A percentile compares a stretch with the other conserved stretches of the same genome.
Evolutionary conservation across 345 rosid species (phyloP).

Genomic region (Brassica nigra): DNA sequence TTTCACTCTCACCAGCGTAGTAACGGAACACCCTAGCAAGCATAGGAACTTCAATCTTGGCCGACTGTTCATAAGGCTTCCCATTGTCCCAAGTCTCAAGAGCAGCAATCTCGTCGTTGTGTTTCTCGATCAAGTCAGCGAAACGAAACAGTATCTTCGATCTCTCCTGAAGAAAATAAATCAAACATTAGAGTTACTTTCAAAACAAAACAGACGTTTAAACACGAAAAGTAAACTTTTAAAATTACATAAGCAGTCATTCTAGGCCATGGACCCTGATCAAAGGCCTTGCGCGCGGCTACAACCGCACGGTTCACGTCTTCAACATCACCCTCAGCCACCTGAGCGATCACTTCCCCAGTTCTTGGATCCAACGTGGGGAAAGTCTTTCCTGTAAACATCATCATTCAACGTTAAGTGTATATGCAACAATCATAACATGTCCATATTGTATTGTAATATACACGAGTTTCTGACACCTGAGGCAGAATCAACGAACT

Average conservation of each 20-base stretch:
- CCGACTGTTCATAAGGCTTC: slow-evolving; percentile 81
- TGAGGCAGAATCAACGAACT: slow-evolving; percentile 81
- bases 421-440: not conserved
- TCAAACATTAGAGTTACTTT: not conserved
- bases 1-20: slow-evolving; percentile 72
- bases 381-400: slow-evolving; percentile 44
- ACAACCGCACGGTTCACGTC: slow-evolving; percentile 45
- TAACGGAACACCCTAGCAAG: slow-evolving; percentile 66
- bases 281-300: slow-evolving; percentile 46
- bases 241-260: slow-evolving; percentile 45
- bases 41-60: slow-evolving; percentile 78
- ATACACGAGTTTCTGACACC: slow-evolving; percentile 37
- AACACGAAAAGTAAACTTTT: not conserved
- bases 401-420: not conserved
- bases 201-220: not conserved
- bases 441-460: not conserved
- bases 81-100: slow-evolving; percentile 97
- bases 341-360: slow-evolving; percentile 45
- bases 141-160: slow-evolving; percentile 62
- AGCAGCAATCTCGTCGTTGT: slow-evolving; percentile 80
- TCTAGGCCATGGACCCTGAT: slow-evolving; percentile 49
- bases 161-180: slow-evolving; percentile 63
- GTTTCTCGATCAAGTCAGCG: slow-evolving; percentile 88
- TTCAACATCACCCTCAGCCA: slow-evolving; percentile 42
- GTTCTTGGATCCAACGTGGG: slow-evolving; percentile 45